phyloP scores from a whole-genome alignment of 2,329 filamentous ascomycete species.

The Diaporthe vexans region DNA sequence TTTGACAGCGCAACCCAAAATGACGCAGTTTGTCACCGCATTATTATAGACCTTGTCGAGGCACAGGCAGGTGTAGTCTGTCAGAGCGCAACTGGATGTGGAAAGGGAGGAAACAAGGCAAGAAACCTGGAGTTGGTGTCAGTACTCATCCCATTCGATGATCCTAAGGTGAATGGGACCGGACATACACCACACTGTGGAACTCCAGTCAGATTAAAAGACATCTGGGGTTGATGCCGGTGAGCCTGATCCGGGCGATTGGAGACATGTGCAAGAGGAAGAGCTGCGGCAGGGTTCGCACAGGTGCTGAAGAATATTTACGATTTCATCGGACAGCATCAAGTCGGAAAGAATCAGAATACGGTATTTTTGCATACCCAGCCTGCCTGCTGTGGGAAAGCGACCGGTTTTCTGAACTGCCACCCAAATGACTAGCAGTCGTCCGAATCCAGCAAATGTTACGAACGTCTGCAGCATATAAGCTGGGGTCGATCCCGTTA shows the following conservation, averaged over 20 bases:
- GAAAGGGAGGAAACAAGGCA: conserved; percentile 23
- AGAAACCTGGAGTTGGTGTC: neutral
- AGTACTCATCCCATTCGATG: neutral
- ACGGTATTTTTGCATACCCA: neutral
- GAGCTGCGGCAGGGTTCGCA: neutral
- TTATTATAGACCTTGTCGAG: conserved; percentile 12
- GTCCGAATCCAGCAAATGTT: conserved; percentile 10
- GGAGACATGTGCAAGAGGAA: neutral
- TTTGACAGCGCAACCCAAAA: conserved; percentile 9
- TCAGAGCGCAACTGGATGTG: conserved; percentile 3
- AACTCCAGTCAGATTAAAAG: conserved; percentile 28
- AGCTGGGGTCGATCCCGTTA: neutral
- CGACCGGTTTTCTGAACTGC: neutral
- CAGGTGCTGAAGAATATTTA: neutral
- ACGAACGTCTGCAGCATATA: conserved; percentile 9
- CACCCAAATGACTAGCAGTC: neutral
- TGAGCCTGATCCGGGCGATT: neutral
- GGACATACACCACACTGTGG: conserved; percentile 27
- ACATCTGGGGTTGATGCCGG: conserved; percentile 14
- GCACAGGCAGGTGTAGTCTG: conserved; percentile 28
- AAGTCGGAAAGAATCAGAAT: neutral
- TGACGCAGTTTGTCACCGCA: conserved; percentile 16
- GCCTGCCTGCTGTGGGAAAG: neutral
- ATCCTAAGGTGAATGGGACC: neutral
- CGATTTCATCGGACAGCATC: neutral